Conservation (phyloP, 805 yeast genomes). For the Hanseniaspora pseudoguilliermondii region DNA sequence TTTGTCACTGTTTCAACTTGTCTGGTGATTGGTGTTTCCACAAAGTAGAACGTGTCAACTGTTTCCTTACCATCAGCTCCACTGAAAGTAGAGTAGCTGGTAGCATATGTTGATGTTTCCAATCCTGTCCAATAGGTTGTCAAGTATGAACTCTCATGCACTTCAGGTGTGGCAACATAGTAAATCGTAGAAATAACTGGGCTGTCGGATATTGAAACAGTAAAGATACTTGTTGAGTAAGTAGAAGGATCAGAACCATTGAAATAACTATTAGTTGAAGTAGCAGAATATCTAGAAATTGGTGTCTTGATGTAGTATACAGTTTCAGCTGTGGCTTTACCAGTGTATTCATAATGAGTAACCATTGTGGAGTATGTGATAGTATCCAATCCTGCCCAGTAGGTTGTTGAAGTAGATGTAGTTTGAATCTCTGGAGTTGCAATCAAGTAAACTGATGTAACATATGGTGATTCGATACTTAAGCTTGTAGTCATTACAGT, state of each 20-base stretch:
- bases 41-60: conserved; percentile 14
- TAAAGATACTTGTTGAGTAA: conserved; percentile 8
- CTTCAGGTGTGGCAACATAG: conserved; percentile 17
- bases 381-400: conserved; percentile 13
- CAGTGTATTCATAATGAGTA: conserved; percentile 14
- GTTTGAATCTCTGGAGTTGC: conserved; percentile 15
- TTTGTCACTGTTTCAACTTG: not conserved
- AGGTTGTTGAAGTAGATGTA: not conserved
- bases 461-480: not conserved
- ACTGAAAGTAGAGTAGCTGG: conserved; percentile 13
- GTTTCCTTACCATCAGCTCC: conserved; percentile 15
- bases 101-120: conserved; percentile 11
- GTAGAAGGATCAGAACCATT: conserved; percentile 11
- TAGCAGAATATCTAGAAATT: not conserved
- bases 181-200: conserved; percentile 15
- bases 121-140: conserved; percentile 6
- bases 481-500: not conserved
- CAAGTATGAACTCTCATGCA: not conserved
- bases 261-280: conserved; percentile 6
- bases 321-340: conserved; percentile 14
- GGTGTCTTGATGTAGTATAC: conserved; percentile 16
- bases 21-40: conserved; percentile 15
- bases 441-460: conserved; percentile 15
- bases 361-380: conserved; percentile 14
- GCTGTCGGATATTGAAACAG: conserved; percentile 4